phyloP scores from a whole-genome alignment of 2,329 filamentous ascomycete genomes.

The Cryphonectria parasitica region DNA sequence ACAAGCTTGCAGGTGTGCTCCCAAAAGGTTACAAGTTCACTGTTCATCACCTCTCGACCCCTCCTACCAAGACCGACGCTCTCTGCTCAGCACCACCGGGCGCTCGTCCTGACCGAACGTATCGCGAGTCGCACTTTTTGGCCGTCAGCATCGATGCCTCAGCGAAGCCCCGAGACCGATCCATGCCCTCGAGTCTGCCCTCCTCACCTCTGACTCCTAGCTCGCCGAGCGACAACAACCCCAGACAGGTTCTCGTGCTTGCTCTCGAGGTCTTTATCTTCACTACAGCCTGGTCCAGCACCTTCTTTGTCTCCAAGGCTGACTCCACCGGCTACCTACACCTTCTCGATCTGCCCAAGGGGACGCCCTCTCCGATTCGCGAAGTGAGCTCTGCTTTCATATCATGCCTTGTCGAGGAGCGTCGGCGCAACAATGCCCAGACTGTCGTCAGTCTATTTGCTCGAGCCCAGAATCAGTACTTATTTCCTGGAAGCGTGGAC shows the following conservation, averaged over 20 bases:
- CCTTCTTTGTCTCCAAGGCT: conserved; percentile 93
- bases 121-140: conserved; percentile 81
- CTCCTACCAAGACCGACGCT: conserved; percentile 72
- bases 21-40: conserved; percentile 63
- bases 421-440: conserved; percentile 66
- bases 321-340: conserved; percentile 91
- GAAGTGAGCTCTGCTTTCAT: conserved; percentile 77
- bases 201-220: conserved; percentile 30
- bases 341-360: conserved; percentile 64
- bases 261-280: conserved; percentile 90
- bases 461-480: conserved; percentile 86
- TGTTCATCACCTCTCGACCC: conserved; percentile 86
- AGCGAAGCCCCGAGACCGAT: conserved; percentile 22
- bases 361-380: conserved; percentile 73
- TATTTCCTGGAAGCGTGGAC: conserved; percentile 90
- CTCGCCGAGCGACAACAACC: conserved; percentile 35
- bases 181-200: conserved; percentile 18
- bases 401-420: conserved; percentile 70
- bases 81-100: conserved; percentile 81
- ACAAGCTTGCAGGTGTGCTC: conserved; percentile 53
- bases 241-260: conserved; percentile 68
- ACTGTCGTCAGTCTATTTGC: conserved; percentile 90
- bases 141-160: conserved; percentile 51
- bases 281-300: conserved; percentile 77
- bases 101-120: conserved; percentile 74